Evolutionary conservation across 164 flowering plant species (phyloP).

Genomic region (Vitis amurensis): DNA sequence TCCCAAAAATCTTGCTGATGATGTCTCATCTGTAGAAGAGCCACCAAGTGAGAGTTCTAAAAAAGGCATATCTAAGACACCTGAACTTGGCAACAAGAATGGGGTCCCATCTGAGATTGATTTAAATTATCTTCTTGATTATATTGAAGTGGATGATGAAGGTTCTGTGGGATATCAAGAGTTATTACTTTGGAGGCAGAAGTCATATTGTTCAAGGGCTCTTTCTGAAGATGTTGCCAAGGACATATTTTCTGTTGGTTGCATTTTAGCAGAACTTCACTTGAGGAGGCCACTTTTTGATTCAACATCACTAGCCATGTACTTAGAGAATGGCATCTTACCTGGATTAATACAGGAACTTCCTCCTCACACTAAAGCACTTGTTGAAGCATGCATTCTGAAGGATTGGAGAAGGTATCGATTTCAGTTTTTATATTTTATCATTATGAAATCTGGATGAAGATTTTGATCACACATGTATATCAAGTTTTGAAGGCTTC

Average conservation of each 20-base stretch:
- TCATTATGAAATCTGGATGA: background rate
- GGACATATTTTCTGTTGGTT: constrained; percentile 90
- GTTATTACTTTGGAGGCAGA: constrained; percentile 71
- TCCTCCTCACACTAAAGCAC: constrained; percentile 52
- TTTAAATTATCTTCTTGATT: constrained; percentile 58
- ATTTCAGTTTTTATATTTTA: background rate
- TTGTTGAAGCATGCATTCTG: constrained; percentile 78
- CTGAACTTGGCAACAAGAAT: constrained; percentile 15
- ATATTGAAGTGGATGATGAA: constrained; percentile 58
- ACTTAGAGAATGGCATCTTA: constrained; percentile 54
- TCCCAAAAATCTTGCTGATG: constrained; percentile 16
- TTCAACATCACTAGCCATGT: constrained; percentile 48
- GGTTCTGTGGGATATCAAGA: constrained; percentile 68
- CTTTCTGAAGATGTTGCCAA: constrained; percentile 44
- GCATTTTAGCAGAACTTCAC: constrained; percentile 85
- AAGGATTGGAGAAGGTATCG: constrained; percentile 76
- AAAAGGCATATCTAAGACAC: constrained; percentile 8
- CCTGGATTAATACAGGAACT: constrained; percentile 68
- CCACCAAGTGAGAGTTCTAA: constrained; percentile 11
- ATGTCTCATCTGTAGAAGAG: constrained; percentile 17
- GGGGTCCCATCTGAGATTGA: constrained; percentile 33
- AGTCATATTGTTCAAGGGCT: constrained; percentile 25
- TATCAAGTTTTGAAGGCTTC: background rate
- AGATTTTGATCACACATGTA: background rate
- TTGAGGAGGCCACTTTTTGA: constrained; percentile 80